A percentile compares a stretch with the other conserved stretches of the same genome.
These are phyloP conservation scores for Epichloe amarillans DNA, from an alignment of 2,329 filamentous ascomycete species.

Conservation along the genomic window DNA sequence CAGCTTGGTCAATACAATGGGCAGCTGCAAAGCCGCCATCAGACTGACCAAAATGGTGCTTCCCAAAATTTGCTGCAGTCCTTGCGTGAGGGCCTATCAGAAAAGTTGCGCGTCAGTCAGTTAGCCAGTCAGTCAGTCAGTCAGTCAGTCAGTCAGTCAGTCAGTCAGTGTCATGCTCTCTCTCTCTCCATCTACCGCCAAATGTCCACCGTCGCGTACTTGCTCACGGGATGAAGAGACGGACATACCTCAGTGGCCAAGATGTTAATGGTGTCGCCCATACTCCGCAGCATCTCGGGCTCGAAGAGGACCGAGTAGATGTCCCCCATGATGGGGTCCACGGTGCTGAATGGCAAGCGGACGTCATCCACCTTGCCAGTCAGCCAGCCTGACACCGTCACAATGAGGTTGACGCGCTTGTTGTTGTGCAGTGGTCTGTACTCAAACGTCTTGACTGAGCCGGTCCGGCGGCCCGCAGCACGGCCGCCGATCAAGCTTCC, in stretches of 20 bases:
- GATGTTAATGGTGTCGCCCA: conserved; percentile 98
- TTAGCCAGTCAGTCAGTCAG: not conserved
- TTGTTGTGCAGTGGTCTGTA: conserved; percentile 96
- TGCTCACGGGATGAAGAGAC: not conserved
- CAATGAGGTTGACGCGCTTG: conserved; percentile 88
- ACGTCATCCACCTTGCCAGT: conserved; percentile 96
- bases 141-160: no score
- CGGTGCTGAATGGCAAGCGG: conserved; percentile 84
- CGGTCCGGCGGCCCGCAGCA: conserved; percentile 77
- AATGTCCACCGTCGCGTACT: no score
- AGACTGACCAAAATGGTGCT: conserved; percentile 77
- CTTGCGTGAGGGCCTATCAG: conserved; percentile 74
- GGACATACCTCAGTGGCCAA: conserved; percentile 78
- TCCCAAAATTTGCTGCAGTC: conserved; percentile 86
- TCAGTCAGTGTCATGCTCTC: not conserved
- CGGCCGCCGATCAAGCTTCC: conserved; percentile 76
- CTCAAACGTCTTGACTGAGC: conserved; percentile 90
- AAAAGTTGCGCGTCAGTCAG: not conserved
- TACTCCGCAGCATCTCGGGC: conserved; percentile 92
- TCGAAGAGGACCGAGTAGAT: conserved; percentile 97
- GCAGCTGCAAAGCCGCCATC: conserved; percentile 89
- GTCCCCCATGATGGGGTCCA: conserved; percentile 96
- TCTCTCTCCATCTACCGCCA: not conserved
- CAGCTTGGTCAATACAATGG: conserved; percentile 82
- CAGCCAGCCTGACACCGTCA: conserved; percentile 96